Base-by-base conservation (phyloP, 768 basidiomycete species). In the Tylopilus intermedius region DNA sequence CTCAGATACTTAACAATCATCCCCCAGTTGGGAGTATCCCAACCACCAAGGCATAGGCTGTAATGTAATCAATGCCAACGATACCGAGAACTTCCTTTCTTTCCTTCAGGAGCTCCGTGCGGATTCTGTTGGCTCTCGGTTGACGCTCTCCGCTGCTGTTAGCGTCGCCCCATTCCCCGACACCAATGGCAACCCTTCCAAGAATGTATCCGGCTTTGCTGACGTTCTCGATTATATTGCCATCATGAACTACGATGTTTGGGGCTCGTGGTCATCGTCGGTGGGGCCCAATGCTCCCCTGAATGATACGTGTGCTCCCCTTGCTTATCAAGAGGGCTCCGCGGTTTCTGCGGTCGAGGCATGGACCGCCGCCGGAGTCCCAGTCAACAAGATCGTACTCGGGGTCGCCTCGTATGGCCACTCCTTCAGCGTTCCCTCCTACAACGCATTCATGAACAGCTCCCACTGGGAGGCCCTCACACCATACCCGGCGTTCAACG, bases 371-470 rank as follows among this genome's bases (percentile, higher is more conserved):
- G 91, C 92, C 38, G 88, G 90, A 5, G 84, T 95, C 64, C 88
- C 91, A 1, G 64, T 69, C 18, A 7, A 58, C 54, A 67, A 86
- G 71, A 87, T 94, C 53, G 80, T 91, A 9, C 79, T 96, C 8
- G 92, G 89, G 44, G 81, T 94, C 2, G 81, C 91, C 8, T 69
- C 84, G 3, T 94, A 91, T 69, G 91, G 91, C 0, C 89, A 90
- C 66, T 83, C 89, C 8, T 94, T 76, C 72, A 57, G 53, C 9
- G 75, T 79, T 33, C 62, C 75, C 8, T 39, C 64, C 3, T 59
- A 53, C 8, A 60, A 70, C 30, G 80, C 80, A 0, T 61, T 77
- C 53, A 54, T 62, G 5, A 51, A 62, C 18, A 62, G 60, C 22
- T 71, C 75, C 18, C 40, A 56, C 3, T 24, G 24, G 24, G 5